Evolutionary conservation across 1,284 basidiomycete species (phyloP).

Genomic region (Coriolopsis trogii): DNA sequence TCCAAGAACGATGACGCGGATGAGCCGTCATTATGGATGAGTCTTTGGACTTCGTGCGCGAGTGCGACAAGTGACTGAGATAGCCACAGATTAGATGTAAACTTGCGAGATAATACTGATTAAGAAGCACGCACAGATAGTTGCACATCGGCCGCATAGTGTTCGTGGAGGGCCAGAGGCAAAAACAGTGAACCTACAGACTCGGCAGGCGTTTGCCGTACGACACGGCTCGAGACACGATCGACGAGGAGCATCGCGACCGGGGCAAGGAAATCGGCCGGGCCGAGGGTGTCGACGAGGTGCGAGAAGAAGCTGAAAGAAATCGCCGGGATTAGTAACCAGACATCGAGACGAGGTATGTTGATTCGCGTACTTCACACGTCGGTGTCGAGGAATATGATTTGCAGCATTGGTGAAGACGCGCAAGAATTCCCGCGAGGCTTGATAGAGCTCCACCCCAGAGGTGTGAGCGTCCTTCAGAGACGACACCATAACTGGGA

Average conservation of each 20-base stretch:
- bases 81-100: conserved; percentile 5
- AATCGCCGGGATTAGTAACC: conserved; percentile 11
- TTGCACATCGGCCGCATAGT: conserved; percentile 55
- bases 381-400: conserved; percentile 87
- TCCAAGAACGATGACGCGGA: conserved; percentile 58
- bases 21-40: conserved; percentile 51
- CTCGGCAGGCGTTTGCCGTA: conserved; percentile 68
- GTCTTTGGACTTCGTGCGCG: conserved; percentile 65
- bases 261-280: conserved; percentile 82
- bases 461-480: conserved; percentile 58
- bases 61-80: conserved; percentile 68
- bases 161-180: conserved; percentile 67
- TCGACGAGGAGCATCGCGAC: conserved; percentile 88
- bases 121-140: conserved; percentile 51
- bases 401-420: conserved; percentile 88
- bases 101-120: conserved; percentile 22
- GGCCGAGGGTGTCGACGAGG: conserved; percentile 85
- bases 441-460: conserved; percentile 65
- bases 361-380: conserved; percentile 68
- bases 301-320: conserved; percentile 83
- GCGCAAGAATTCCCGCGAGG: conserved; percentile 75
- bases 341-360: not conserved
- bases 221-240: conserved; percentile 71
- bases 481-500: conserved; percentile 89
- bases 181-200: conserved; percentile 63